Evolutionary conservation across 805 yeast genomes (phyloP), one percentile per base, ranked within the genome.

Genomic region (Zygotorulaspora sp.): DNA sequence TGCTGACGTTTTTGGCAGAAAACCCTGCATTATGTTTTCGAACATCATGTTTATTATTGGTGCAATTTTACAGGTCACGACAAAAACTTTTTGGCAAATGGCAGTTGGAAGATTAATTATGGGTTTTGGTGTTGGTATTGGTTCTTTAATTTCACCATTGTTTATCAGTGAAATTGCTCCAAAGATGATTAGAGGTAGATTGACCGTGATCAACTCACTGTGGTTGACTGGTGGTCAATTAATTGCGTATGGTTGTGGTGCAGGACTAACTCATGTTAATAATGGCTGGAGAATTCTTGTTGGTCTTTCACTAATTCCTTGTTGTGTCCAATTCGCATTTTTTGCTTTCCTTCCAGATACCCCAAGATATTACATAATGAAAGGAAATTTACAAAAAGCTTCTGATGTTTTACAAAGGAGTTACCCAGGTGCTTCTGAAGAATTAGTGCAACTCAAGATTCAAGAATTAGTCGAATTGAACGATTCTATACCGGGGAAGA

Each of bases 81-180:
- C 97, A 6, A 75, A 77, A 38, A 68, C 80, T 3, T 80, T 87
- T 43, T 86, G 96, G 94, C 79, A 83, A 30, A 90, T 90, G 97
- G 80, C 86, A 46, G 79, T 67, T 10, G 98, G 97, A 30, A 75
- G 97, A 59, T 81, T 92, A 48, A 70, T 90, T 32, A 84, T 92
- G 82, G 98, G 98, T 12, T 84, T 85, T 62, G 97, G 96, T 52
- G 97, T 90, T 18, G 98, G 98, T 50, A 74, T 85, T 38, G 97
- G 97, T 1, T 88, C 97, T 2, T 68, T 90, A 37, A 82, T 87
- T 39, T 87, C 97, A n/a, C 98, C 98, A 1, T 70, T 90, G 40
- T 89, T 88, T 71, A 83, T 90, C 45, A 72, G 87, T 39, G 98
- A 90, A 62, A 74, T 89, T 59, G 95, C 97, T 3, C 97, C 98